phyloP scores from a whole-genome alignment of 352 stramenopile genomes.

The Lagenidium sp. region DNA sequence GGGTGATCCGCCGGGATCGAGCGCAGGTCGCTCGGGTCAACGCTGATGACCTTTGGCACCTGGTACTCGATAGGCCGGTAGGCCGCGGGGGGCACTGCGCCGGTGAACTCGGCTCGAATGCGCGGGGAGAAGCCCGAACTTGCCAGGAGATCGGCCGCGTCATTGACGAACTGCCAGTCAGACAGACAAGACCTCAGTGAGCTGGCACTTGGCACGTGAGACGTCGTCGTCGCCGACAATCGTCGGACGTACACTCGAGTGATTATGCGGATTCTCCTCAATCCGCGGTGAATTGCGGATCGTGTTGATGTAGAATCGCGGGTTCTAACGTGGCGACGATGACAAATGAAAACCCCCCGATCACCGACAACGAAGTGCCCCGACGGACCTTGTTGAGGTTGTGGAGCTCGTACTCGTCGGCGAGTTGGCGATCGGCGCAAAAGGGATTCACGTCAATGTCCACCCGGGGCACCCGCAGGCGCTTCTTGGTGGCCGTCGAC shows the following conservation, averaged over 20 bases:
- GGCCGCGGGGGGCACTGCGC: conserved; percentile 19
- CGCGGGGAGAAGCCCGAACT: conserved; percentile 42
- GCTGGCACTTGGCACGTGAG: too few species aligned
- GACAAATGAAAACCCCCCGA: not conserved
- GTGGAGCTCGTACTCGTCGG: conserved; percentile 59
- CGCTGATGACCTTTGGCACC: conserved; percentile 32
- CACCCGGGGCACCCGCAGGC: conserved; percentile 40
- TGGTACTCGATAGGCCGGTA: conserved; percentile 36
- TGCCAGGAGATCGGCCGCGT: conserved; percentile 41
- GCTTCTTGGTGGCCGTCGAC: conserved; percentile 56
- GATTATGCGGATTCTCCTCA: conserved; percentile 56
- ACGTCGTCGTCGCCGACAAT: too few species aligned
- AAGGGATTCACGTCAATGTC: conserved; percentile 65
- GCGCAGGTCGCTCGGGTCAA: conserved; percentile 35
- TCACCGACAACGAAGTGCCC: not conserved
- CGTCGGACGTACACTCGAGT: conserved; percentile 65
- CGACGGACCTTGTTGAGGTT: conserved; percentile 74
- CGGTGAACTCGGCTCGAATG: conserved; percentile 41
- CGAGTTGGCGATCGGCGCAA: conserved; percentile 57
- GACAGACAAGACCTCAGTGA: too few species aligned
- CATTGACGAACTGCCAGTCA: conserved; percentile 75
- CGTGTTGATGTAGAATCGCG: conserved; percentile 53
- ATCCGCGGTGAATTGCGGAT: conserved; percentile 31
- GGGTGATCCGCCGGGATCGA: conserved; percentile 9
- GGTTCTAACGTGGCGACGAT: conserved; percentile 27